Percentiles rank a stretch among this genome's conserved stretches.
These are phyloP conservation scores for Rhododendron ferrugineum DNA, from an alignment of 148 eudicot species.

Conservation along the genomic window DNA sequence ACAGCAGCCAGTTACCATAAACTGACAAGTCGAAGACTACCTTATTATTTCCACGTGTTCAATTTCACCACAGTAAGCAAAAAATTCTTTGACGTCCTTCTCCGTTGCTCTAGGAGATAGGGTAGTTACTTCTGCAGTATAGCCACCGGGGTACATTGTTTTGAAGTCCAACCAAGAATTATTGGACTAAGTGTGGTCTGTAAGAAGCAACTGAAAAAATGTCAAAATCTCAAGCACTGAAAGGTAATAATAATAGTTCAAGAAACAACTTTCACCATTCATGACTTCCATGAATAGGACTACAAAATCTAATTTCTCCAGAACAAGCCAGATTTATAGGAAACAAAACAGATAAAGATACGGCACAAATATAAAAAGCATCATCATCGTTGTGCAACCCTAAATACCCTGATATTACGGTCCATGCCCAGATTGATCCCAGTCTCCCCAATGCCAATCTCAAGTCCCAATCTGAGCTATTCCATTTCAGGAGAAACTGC, in stretches of 20 bases:
- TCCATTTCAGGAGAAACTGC: not conserved
- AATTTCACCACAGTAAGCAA: slow-evolving; percentile 58
- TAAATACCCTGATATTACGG: not conserved
- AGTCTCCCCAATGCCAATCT: not conserved
- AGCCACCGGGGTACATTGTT: slow-evolving; percentile 55
- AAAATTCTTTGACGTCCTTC: slow-evolving; percentile 57
- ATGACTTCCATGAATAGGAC: not conserved
- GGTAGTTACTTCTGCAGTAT: slow-evolving; percentile 54
- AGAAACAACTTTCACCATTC: not conserved
- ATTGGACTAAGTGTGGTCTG: not conserved
- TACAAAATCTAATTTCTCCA: not conserved
- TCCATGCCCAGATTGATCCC: not conserved
- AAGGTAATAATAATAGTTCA: not conserved
- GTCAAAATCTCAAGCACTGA: not conserved
- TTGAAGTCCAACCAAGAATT: not conserved
- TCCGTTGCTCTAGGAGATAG: slow-evolving; percentile 59
- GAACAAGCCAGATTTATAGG: not conserved
- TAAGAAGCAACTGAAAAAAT: not conserved
- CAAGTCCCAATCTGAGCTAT: not conserved
- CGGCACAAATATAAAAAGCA: not conserved
- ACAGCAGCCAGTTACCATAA: not conserved
- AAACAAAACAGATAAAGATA: not conserved
- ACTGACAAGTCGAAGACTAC: slow-evolving; percentile 19
- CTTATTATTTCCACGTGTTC: slow-evolving; percentile 62
- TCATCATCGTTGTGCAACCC: slow-evolving; percentile 2